Base-by-base conservation (phyloP, 139 green algal species). In the Closterium sp. region DNA sequence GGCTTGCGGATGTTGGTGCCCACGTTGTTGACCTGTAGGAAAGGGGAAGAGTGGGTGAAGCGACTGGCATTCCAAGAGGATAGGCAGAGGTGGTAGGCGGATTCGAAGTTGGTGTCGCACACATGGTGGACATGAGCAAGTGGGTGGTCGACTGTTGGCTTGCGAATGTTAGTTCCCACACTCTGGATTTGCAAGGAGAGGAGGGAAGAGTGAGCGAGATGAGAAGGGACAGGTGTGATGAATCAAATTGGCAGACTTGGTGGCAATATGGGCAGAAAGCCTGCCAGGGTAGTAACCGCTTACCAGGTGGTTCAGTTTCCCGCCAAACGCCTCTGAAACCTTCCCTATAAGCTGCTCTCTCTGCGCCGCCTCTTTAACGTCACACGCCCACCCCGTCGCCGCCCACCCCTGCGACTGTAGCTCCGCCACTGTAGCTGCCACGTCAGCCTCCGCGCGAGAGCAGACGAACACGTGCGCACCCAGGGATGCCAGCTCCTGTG, bases 181-280 rank as follows among this genome's bases (percentile, higher is more conserved):
- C 97, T 98, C 30, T 93, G 90, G 43, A 93, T 32, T 91, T 96
- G 95, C 83, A 12, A 21, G 38, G 7, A 66, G 38, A 66, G 38
- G 38, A 12, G 38, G 38, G 38, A 66, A 66, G 16, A 66, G 4
- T 4, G 38, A 21, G 38, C 38, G 38, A 66, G 38, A 23, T 66
- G 38, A 66, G 8, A 66, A 12, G 38, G 16, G 38, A 3, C 6
- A 10, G 8, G 38, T 23, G 38, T 66, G 21, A 19, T 6, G 95
- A 91, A 21, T 64, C 69, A 10, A 94, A 81, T 94, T 98, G 96
- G 81, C 91, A 96, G 0, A 98, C 88, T 32, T 92, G 35, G 93
- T 97, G 98, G 0, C 96, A 94, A 0, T 94, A 96, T 36, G 97
- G 94, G n/a, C 98, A 89, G 94, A 98, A 99, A 64, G 95, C 96